Evolutionary conservation across 2,329 filamentous ascomycete genomes (phyloP).

Genomic region (Paraconiothyrium sp.): DNA sequence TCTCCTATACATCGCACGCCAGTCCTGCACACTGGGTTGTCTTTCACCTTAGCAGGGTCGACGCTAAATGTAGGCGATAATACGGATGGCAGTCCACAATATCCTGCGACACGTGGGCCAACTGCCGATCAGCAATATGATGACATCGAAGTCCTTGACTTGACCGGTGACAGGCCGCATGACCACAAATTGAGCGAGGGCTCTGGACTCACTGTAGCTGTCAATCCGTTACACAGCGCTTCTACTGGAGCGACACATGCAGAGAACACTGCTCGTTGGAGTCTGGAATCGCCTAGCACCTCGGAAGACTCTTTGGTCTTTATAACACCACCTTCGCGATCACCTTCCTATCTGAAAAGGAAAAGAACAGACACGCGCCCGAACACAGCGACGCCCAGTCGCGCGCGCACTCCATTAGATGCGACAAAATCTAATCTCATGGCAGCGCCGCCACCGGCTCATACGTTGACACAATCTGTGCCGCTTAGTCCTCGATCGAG

Average conservation of each 20-base stretch:
- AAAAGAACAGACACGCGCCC: constrained; percentile 34
- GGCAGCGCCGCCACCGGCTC: constrained; percentile 10
- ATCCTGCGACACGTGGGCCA: not conserved
- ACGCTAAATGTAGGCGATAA: constrained; percentile 23
- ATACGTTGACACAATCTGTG: not conserved
- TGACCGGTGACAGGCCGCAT: not conserved
- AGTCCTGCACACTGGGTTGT: constrained; percentile 28
- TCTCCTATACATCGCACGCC: constrained; percentile 25
- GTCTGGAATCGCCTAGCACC: not conserved
- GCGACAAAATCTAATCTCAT: constrained; percentile 17
- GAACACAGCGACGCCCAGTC: not conserved
- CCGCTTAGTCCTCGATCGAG: constrained; percentile 21
- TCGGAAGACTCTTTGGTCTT: constrained; percentile 33
- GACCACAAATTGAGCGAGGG: not conserved
- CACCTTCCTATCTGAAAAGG: constrained; percentile 34
- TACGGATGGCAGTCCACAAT: not conserved
- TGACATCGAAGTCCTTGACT: not conserved
- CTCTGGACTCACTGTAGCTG: not conserved
- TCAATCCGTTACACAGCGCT: not conserved
- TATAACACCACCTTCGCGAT: constrained; percentile 17
- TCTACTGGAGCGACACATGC: not conserved
- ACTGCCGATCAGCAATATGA: not conserved
- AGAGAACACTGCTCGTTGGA: not conserved
- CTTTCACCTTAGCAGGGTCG: constrained; percentile 35
- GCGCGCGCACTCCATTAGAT: not conserved